Conservation (phyloP, 768 basidiomycete species). For the Mycena indigotica region DNA sequence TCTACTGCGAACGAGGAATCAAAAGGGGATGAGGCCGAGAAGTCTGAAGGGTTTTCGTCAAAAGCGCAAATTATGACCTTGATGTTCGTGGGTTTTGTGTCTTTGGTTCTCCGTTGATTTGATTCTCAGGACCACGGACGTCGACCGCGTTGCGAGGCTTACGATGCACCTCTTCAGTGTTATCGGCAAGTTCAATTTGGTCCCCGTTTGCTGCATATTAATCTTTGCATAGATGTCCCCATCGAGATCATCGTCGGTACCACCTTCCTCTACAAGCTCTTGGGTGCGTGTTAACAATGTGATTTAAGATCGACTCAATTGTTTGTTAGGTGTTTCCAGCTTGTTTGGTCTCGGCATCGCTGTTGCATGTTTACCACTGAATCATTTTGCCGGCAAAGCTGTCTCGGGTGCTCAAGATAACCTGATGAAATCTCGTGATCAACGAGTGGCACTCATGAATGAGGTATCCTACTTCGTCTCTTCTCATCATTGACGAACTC, state of each 20-base stretch:
- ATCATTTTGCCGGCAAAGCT: conserved; percentile 80
- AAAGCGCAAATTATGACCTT: conserved; percentile 89
- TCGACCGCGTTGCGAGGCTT: conserved; percentile 85
- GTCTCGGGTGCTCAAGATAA: conserved; percentile 78
- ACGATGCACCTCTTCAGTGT: conserved; percentile 73
- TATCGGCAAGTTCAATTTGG: conserved; percentile 49
- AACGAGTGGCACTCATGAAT: conserved; percentile 75
- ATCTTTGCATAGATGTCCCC: conserved; percentile 56
- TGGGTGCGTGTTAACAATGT: conserved; percentile 38
- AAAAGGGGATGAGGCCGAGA: conserved; percentile 36
- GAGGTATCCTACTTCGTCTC: conserved; percentile 68
- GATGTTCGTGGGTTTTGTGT: conserved; percentile 40
- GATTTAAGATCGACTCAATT: not conserved
- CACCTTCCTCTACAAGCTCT: conserved; percentile 73
- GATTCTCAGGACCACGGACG: conserved; percentile 72
- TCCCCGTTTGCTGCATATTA: not conserved
- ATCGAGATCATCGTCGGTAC: conserved; percentile 78
- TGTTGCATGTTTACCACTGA: conserved; percentile 70
- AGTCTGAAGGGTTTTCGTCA: conserved; percentile 63
- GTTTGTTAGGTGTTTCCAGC: conserved; percentile 53
- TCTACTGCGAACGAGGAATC: conserved; percentile 1
- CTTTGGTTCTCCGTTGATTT: not conserved
- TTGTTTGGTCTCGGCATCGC: conserved; percentile 81
- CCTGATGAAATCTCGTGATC: conserved; percentile 76
- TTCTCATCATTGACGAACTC: not conserved